Conservation (phyloP, 2,329 filamentous ascomycete species). For the Aspergillus aculeatus region DNA sequence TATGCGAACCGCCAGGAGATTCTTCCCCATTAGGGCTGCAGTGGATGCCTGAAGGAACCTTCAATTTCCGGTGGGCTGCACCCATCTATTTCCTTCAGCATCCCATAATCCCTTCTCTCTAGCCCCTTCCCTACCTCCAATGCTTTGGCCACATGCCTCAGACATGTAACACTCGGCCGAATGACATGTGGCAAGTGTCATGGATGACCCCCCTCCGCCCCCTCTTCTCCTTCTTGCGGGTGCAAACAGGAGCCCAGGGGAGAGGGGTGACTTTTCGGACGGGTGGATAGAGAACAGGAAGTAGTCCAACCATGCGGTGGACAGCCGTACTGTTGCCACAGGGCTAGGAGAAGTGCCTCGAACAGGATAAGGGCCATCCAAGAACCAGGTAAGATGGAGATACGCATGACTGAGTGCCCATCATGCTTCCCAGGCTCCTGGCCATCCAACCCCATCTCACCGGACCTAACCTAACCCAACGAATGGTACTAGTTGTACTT, state of each 20-base stretch:
- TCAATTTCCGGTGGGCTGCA: slow-evolving; percentile 13
- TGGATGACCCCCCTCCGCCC: not conserved
- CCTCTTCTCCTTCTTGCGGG: not conserved
- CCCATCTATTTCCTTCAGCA: not conserved
- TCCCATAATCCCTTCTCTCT: not conserved
- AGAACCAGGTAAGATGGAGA: not conserved
- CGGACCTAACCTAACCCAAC: not conserved
- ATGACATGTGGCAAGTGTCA: not conserved
- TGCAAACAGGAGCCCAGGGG: not conserved
- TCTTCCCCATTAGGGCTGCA: slow-evolving; percentile 1
- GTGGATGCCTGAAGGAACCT: slow-evolving; percentile 12
- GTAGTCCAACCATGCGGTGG: not conserved
- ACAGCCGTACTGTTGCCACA: slow-evolving; percentile 8
- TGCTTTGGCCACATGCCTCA: not conserved
- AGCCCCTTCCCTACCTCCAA: slow-evolving; percentile 1
- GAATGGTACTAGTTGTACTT: not conserved
- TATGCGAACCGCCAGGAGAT: not conserved
- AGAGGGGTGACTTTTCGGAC: not conserved
- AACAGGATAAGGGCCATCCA: slow-evolving; percentile 2
- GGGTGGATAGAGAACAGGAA: not conserved
- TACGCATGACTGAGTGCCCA: not conserved
- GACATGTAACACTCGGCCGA: not conserved
- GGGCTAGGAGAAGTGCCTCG: slow-evolving; percentile 7
- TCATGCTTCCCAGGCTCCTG: not conserved
- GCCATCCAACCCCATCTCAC: not conserved